Evolutionary conservation across 2,329 filamentous ascomycete genomes (phyloP).

Genomic region (Proliferodiscus dingleyae): DNA sequence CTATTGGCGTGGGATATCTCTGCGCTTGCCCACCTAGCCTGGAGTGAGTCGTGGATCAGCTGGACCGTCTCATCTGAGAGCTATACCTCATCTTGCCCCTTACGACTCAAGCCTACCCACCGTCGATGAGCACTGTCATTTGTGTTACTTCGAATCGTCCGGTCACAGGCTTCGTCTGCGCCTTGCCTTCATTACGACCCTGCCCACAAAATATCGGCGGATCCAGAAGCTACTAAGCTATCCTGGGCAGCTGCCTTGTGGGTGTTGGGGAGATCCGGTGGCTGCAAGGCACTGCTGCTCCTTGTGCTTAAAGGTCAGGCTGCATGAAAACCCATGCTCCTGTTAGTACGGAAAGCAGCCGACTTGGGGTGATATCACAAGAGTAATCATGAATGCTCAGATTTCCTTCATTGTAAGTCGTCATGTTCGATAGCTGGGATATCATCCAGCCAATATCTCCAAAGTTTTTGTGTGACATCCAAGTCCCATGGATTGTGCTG

Average conservation of each 20-base stretch:
- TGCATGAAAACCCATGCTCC: slow-evolving; percentile 25
- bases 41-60: slow-evolving; percentile 11
- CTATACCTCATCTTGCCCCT: not conserved
- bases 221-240: not conserved
- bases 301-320: slow-evolving; percentile 19
- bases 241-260: not conserved
- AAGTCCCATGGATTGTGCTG: not conserved
- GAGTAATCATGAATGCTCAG: slow-evolving; percentile 48
- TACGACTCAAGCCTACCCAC: not conserved
- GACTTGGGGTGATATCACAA: slow-evolving; percentile 15
- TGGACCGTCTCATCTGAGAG: slow-evolving; percentile 7
- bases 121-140: not conserved
- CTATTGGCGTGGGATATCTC: slow-evolving; percentile 3
- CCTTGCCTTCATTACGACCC: not conserved
- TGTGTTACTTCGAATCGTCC: slow-evolving; percentile 1
- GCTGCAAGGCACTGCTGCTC: slow-evolving; percentile 29
- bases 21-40: too few species aligned
- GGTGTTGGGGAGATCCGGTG: slow-evolving; percentile 16
- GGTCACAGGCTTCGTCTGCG: slow-evolving; percentile 4
- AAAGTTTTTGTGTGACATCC: slow-evolving; percentile 6
- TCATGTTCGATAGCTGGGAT: slow-evolving; percentile 3
- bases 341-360: slow-evolving; percentile 14
- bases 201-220: not conserved
- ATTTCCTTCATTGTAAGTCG: slow-evolving; percentile 52
- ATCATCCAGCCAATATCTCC: not conserved